These are phyloP conservation scores for Cinchona pubescens DNA, from an alignment of 257 asterid species.

Conservation along the genomic window DNA sequence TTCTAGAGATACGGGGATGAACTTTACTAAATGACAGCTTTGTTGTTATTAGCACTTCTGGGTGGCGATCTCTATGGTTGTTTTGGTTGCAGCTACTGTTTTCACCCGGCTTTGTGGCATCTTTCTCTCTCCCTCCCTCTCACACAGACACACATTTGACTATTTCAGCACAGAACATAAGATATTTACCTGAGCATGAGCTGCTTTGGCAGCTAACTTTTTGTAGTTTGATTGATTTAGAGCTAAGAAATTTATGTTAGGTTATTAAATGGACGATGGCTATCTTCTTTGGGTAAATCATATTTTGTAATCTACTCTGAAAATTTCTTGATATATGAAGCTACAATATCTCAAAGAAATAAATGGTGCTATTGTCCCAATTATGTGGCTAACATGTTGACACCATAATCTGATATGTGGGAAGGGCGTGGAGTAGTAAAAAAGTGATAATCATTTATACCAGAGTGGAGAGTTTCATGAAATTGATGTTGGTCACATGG, in stretches of 20 bases:
- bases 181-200: background rate
- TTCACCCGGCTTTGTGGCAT: constrained; percentile 93
- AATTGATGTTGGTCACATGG: background rate
- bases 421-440: background rate
- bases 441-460: background rate
- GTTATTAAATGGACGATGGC: background rate
- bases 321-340: background rate
- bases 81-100: constrained; percentile 91
- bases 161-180: background rate
- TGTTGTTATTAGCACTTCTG: constrained; percentile 78
- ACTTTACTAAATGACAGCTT: constrained; percentile 26
- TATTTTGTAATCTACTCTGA: background rate
- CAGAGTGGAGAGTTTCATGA: background rate
- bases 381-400: background rate
- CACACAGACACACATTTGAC: background rate
- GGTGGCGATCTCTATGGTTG: constrained; percentile 98
- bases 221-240: background rate
- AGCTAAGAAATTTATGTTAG: background rate
- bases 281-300: background rate
- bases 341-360: background rate
- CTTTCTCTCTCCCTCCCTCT: constrained; percentile 15
- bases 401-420: background rate
- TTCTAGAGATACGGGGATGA: constrained; percentile 12
- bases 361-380: background rate
- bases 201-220: background rate